Evolutionary conservation across 306 rosid species (phyloP), one percentile per base, ranked within the genome.

Genomic region (Lagenaria siceraria): DNA sequence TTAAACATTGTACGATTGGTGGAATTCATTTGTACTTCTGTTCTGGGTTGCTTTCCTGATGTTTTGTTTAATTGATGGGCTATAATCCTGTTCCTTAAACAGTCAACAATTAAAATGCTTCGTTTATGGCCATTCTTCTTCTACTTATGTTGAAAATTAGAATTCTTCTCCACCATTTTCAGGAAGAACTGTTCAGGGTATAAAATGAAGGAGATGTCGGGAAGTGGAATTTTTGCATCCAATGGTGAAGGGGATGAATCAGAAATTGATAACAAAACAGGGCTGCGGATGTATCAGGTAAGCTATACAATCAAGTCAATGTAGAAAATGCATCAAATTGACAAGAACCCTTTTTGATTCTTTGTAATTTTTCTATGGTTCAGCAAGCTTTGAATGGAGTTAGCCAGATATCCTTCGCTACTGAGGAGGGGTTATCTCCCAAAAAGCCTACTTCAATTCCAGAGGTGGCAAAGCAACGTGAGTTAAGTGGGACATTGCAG

Each of bases 401-500:
- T 17, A 92, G 97, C 77, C 97, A 90, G 82, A 92, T 95, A 87
- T 89, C 96, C 54, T 90, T 92, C 85, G 80, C 82, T 60, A 74
- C 84, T 7, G 95, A 94, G 36, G 97, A 84, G 82, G 87, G 78
- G 22, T 38, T 87, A 78, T 79, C 90, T 49, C 95, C 88, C 17
- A 90, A 87, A 86, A 94, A 89, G 83, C 90, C 90, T 27, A 52
- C 81, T 78, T 89, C 95, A 25, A 21, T 89, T 62, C 88, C 94
- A 3, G 94, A 91, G 85, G 97, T 85, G 69, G 97, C 97, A 40
- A 95, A 95, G 92, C 99, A 95, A 84, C 97, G 96, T 36, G 99
- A 95, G 80, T 81, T 92, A 65, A 79, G 97, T 80, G 97, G 97
- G 70, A 89, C 96, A 19, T 78, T 90, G 83, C 87, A 83, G 73